phyloP scores from a whole-genome alignment of 1,284 basidiomycete species.

The Ceratobasidium sp. region DNA sequence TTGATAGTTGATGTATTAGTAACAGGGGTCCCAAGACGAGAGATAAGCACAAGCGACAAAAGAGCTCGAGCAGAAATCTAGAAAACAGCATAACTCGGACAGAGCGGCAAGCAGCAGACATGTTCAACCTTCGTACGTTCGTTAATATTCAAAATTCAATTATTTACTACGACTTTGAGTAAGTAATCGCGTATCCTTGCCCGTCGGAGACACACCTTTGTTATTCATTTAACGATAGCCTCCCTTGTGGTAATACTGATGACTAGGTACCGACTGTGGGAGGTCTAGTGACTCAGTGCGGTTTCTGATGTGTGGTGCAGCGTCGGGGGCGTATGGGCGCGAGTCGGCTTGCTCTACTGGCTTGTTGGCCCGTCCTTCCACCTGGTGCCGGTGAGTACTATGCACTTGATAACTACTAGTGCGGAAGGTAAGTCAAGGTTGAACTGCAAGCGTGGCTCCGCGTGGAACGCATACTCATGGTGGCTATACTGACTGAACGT shows the following conservation, averaged over 20 bases:
- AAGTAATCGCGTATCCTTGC: background rate
- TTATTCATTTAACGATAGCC: background rate
- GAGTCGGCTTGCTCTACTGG: constrained; percentile 10
- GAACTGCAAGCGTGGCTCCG: background rate
- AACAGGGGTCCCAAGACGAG: background rate
- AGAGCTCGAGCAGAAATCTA: background rate
- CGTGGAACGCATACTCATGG: background rate
- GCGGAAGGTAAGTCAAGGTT: background rate
- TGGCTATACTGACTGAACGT: too few species aligned
- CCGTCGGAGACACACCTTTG: background rate
- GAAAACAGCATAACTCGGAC: background rate
- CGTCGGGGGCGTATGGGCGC: background rate
- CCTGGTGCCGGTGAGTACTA: background rate
- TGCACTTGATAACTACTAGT: background rate
- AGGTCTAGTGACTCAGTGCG: background rate
- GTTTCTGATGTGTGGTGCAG: background rate
- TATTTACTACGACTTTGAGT: background rate
- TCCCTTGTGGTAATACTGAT: background rate
- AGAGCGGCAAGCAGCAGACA: background rate
- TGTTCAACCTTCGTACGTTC: background rate
- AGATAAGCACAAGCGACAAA: background rate
- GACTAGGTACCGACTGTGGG: background rate
- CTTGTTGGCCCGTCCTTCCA: background rate
- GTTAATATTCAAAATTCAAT: background rate
- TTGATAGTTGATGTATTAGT: constrained; percentile 1